These are phyloP conservation scores for Angophora floribunda DNA, from an alignment of 345 rosid genomes.

Conservation along the genomic window DNA sequence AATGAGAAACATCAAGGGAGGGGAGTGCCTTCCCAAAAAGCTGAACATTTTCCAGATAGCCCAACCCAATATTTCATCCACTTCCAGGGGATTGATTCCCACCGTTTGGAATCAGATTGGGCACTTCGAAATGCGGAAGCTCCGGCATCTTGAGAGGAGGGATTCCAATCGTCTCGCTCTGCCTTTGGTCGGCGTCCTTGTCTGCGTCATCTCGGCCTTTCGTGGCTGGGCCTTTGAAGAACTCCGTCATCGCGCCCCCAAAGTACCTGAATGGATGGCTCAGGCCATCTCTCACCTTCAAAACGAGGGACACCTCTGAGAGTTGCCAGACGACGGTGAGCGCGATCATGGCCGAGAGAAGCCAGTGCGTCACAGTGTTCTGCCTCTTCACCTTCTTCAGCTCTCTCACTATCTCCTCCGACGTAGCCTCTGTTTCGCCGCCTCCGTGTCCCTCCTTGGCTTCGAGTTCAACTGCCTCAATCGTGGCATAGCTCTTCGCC, in stretches of 20 bases:
- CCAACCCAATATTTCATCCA: neutral
- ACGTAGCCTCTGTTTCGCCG: neutral
- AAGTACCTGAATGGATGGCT: conserved; percentile 58
- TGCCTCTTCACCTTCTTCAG: conserved; percentile 53
- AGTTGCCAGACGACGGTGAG: conserved; percentile 70
- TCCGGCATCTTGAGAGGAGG: conserved; percentile 31
- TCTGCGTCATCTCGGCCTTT: neutral
- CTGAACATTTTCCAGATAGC: neutral
- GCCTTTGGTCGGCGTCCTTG: neutral
- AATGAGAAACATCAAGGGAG: neutral
- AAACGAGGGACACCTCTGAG: conserved; percentile 58
- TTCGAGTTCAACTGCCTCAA: neutral
- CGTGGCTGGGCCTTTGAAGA: conserved; percentile 6
- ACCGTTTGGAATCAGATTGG: conserved; percentile 17
- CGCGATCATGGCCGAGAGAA: conserved; percentile 56
- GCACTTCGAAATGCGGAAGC: conserved; percentile 24
- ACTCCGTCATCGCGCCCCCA: conserved; percentile 32
- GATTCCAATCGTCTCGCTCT: neutral
- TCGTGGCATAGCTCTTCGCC: neutral
- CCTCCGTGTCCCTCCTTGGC: neutral
- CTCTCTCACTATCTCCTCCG: conserved; percentile 51
- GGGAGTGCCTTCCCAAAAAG: neutral
- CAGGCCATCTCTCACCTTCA: conserved; percentile 44
- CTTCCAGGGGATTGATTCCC: neutral
- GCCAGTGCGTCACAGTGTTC: conserved; percentile 57